Conservation (phyloP, 805 yeast species). For the Candida coquimbonensis region DNA sequence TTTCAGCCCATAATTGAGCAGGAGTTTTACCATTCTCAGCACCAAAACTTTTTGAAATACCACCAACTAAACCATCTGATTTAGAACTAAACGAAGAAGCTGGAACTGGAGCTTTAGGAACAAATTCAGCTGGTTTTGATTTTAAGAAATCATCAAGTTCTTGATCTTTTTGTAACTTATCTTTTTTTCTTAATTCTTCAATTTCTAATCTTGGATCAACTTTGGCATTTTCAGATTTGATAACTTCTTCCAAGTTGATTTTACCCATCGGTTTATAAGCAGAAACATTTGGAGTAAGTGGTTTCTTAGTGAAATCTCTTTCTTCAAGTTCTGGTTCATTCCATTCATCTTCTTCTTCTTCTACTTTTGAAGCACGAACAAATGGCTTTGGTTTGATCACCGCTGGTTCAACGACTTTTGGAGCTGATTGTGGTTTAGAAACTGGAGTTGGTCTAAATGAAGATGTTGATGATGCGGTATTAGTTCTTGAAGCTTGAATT, state of each 20-base stretch:
- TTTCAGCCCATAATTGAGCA: conserved; percentile 95
- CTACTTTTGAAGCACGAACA: conserved; percentile 10
- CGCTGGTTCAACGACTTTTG: conserved; percentile 16
- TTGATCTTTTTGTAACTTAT: conserved; percentile 28
- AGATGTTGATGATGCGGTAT: conserved; percentile 24
- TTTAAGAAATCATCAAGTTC: conserved; percentile 29
- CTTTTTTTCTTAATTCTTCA: conserved; percentile 28
- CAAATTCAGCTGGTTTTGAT: conserved; percentile 26
- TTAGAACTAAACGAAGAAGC: conserved; percentile 13
- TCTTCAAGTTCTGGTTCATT: conserved; percentile 39
- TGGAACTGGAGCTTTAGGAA: conserved; percentile 20
- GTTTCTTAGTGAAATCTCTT: conserved; percentile 43
- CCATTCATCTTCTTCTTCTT: conserved; percentile 31
- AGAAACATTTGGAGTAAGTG: conserved; percentile 35
- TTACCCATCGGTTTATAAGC: conserved; percentile 59
- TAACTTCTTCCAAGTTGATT: conserved; percentile 40
- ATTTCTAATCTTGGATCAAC: conserved; percentile 38
- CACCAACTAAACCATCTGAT: conserved; percentile 43
- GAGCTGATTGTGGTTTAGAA: conserved; percentile 18
- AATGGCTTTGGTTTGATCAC: conserved; percentile 16
- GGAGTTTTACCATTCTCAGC: conserved; percentile 80
- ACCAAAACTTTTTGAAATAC: conserved; percentile 53
- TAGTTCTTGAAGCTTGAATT: conserved; percentile 37
- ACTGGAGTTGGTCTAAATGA: conserved; percentile 20
- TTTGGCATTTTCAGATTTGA: conserved; percentile 35